Base-by-base conservation (phyloP, 441 rosid species). In the Cnidoscolus chayamansa region DNA sequence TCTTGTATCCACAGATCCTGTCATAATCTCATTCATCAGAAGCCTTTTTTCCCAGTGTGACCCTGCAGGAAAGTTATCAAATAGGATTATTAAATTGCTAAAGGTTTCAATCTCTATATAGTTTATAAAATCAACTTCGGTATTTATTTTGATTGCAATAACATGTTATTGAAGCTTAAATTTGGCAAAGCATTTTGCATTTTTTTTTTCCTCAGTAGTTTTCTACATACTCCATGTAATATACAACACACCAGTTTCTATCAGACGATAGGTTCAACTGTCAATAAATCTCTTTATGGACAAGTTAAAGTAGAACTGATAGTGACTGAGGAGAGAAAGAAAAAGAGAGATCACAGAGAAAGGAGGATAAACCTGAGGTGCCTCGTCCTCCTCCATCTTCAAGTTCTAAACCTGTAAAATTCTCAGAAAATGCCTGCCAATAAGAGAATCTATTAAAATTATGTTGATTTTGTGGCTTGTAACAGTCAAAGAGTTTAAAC, bases 341-440 rank as follows among this genome's bases (percentile, higher is more conserved):
- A 20, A 63, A 25, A 45, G 11, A 50, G 37, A 76, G 35, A 50
- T 0, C 50, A 37, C 31, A 63, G 1, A 51, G 59, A 68, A 53
- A 58, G 71, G 65, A 69, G 65, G 25, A n/a, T 63, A 78, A 65
- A 90, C 96, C 96, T 73, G 99, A 95, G 70, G 99, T 95, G 72
- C 99, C 99, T 63, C 99, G 98, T 57, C 99, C 99, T 77, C 99
- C 99, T 72, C 99, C 99, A 81, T 95, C 99, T 81, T 95, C 99
- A 63, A 95, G 94, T 84, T 95, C 99, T 77, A 95, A 86, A 60
- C 99, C 99, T 3, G 97, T 93, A 77, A 93, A 93, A 81, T 95
- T 95, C 63, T 87, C 90, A 63, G 97, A 91, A 77, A 90, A 95
- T 59, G 99, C 95, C 99, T 95, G 92, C 71, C 72, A 73, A 75